Evolutionary conservation across 1,284 basidiomycete species (phyloP), one percentile per base, ranked within the genome.

Genomic region (Entoloma clypeatum): DNA sequence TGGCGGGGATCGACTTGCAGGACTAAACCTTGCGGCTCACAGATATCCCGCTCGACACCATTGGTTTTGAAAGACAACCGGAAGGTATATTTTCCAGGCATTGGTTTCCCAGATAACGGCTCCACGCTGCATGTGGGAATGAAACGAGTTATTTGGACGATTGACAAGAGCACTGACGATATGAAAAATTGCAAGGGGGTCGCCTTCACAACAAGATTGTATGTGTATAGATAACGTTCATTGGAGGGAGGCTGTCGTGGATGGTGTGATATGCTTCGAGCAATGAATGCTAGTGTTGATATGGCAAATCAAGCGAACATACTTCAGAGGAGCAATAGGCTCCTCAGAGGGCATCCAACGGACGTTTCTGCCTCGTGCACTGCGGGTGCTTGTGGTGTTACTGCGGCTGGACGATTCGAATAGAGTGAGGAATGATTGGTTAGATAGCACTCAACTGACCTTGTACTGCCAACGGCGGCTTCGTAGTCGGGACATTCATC

Each of bases 51-150:
- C 57, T 80, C 75, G 32, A 80, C 63, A 8, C 69, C 65, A 45
- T 75, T 72, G 18, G 66, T 59, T 57, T 71, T 72, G 48, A 78
- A 56, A n/a, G 73, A 70, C 4, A 81, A 57, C 13, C 67, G 66
- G 39, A 81, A 74, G 5, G 60, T 65, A 52, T 72, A 76, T 47
- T 71, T 65, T 22, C 69, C 69, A 9, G 62, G 53, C 32, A 58
- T 56, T 32, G 68, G 63, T 47, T 59, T 61, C 5, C 70, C 72
- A 22, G 63, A 54, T 31, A 59, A 57, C 16, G 75, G 64, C 53
- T 80, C 77, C 22, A 79, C 74, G 19, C 78, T 80, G n/a, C n/a
- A n/a, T n/a, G n/a, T n/a, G 49, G 7, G 31, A 18, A 13, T 16
- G 9, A 18, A 16, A 4, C 39, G 14, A 43, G 18, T n/a, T 24